A percentile compares a stretch with the other conserved stretches of the same genome.
These are phyloP conservation scores for Chaetomidium leptoderma DNA, from an alignment of 495 filamentous ascomycete genomes.

Conservation along the genomic window DNA sequence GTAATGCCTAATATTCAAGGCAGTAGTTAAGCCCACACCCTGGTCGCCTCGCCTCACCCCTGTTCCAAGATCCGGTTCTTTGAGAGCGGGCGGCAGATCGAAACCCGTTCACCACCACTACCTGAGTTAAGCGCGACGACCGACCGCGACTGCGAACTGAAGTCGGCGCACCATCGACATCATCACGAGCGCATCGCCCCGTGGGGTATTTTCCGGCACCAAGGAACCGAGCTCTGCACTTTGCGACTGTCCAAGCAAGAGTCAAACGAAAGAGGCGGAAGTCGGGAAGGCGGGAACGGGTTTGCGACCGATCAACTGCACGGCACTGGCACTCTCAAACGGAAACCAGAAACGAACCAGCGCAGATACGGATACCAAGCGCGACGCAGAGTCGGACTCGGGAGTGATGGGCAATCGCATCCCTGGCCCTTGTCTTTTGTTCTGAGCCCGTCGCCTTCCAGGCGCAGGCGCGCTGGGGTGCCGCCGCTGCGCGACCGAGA, in stretches of 20 bases:
- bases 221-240: not conserved
- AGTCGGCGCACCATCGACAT: too few species aligned
- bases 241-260: not conserved
- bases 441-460: not conserved
- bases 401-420: conserved; percentile 13
- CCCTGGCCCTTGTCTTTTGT: not conserved
- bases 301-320: not conserved
- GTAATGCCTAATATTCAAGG: too few species aligned
- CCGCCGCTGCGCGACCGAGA: not conserved
- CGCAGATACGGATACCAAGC: not conserved
- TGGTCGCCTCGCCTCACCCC: too few species aligned
- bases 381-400: not conserved
- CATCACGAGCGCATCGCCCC: not conserved
- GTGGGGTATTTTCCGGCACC: not conserved
- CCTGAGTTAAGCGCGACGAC: not conserved
- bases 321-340: not conserved
- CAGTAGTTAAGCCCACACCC: too few species aligned
- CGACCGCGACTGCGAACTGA: conserved; percentile 1
- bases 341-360: not conserved
- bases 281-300: not conserved
- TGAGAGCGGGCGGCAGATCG: not conserved
- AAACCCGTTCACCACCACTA: not conserved
- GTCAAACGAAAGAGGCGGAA: not conserved
- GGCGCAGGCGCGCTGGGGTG: not conserved
- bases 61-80: conserved; percentile 8